Evolutionary conservation across 768 basidiomycete species (phyloP).

Genomic region (Lactarius hengduanensis): DNA sequence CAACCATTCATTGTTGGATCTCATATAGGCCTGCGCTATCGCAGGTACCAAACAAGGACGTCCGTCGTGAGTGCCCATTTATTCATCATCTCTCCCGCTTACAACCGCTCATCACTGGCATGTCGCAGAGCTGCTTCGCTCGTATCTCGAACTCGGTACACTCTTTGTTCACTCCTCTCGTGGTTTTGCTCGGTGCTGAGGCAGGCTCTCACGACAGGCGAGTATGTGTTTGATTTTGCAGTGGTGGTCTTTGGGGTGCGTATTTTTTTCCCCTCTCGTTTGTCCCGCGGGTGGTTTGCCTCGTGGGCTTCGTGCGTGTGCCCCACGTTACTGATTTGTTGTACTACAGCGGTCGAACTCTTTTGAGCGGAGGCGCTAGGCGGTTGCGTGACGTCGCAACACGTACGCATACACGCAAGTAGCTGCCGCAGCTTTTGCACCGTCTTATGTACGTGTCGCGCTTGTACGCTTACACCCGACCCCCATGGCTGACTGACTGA

Average conservation of each 20-base stretch:
- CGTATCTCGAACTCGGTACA: slow-evolving; percentile 79
- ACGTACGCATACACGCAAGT: not conserved
- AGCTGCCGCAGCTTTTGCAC: not conserved
- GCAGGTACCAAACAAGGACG: slow-evolving; percentile 83
- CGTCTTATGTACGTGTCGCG: not conserved
- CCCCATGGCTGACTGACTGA: not conserved
- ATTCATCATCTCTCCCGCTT: slow-evolving; percentile 1
- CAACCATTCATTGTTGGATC: not conserved
- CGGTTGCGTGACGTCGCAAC: not conserved
- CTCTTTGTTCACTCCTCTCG: not conserved
- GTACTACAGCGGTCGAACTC: slow-evolving; percentile 60
- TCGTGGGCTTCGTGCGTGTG: slow-evolving; percentile 10
- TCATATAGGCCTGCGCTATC: slow-evolving; percentile 64
- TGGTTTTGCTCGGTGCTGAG: slow-evolving; percentile 21
- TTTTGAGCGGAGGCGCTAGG: slow-evolving; percentile 58
- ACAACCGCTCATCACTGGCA: not conserved
- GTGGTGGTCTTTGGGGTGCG: slow-evolving; percentile 80
- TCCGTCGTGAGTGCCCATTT: slow-evolving; percentile 62
- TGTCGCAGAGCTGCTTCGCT: slow-evolving; percentile 59
- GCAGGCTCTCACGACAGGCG: slow-evolving; percentile 47
- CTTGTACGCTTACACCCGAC: slow-evolving; percentile 1
- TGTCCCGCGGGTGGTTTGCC: not conserved
- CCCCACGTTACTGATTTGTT: not conserved
- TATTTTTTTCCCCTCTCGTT: slow-evolving; percentile 15
- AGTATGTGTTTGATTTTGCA: slow-evolving; percentile 85